phyloP scores from a whole-genome alignment of 2,329 filamentous ascomycete species.

The Penicillium crustosum region DNA sequence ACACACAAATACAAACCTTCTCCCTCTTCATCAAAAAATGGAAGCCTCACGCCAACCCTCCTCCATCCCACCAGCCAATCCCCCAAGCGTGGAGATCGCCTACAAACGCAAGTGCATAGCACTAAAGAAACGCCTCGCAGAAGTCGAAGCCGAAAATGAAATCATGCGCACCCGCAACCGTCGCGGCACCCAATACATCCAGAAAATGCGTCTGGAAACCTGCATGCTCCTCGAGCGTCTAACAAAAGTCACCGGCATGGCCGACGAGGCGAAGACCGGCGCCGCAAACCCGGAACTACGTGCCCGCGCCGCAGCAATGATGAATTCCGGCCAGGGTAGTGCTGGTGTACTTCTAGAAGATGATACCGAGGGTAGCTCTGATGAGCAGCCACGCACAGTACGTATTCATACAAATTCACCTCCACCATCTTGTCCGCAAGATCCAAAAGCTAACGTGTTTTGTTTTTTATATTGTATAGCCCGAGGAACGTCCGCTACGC shows the following conservation, averaged over 20 bases:
- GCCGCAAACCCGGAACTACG: constrained; percentile 37
- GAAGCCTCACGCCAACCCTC: constrained; percentile 27
- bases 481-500: constrained; percentile 49
- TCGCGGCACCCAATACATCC: constrained; percentile 78
- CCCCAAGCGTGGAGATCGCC: constrained; percentile 90
- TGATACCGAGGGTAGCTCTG: constrained; percentile 46
- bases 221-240: constrained; percentile 46
- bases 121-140: constrained; percentile 83
- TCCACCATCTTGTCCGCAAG: neutral
- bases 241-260: constrained; percentile 44
- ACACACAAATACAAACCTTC: neutral
- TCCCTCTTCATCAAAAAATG: constrained; percentile 24
- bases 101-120: constrained; percentile 97
- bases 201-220: constrained; percentile 75
- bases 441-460: constrained; percentile 1
- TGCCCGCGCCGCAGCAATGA: constrained; percentile 36
- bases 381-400: constrained; percentile 47
- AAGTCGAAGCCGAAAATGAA: constrained; percentile 91
- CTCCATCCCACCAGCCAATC: constrained; percentile 50
- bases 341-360: constrained; percentile 34
- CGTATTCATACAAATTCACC: constrained; percentile 11
- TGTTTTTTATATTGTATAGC: constrained; percentile 29
- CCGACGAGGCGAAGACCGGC: constrained; percentile 38
- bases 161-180: constrained; percentile 74
- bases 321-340: constrained; percentile 24